Evolutionary conservation across 805 yeast genomes (phyloP).

Genomic region (Teunomyces cretensis): DNA sequence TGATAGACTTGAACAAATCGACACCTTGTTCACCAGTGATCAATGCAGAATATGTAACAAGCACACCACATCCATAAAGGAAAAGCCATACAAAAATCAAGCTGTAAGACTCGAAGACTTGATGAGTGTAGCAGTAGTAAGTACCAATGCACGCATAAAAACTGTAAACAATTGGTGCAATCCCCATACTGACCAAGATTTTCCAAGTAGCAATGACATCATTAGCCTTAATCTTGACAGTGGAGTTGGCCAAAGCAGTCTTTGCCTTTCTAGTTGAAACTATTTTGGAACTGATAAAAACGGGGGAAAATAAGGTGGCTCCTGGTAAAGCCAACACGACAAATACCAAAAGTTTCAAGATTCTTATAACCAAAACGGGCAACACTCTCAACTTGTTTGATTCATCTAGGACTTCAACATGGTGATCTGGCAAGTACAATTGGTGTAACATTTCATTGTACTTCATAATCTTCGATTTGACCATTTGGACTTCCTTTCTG

Average conservation of each 20-base stretch:
- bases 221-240: conserved; percentile 87
- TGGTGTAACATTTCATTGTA: conserved; percentile 63
- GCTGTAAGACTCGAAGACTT: conserved; percentile 12
- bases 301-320: conserved; percentile 81
- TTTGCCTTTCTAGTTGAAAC: conserved; percentile 73
- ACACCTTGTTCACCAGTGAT: conserved; percentile 90
- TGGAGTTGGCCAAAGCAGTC: conserved; percentile 79
- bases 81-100: conserved; percentile 45
- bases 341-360: conserved; percentile 54
- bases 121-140: conserved; percentile 25
- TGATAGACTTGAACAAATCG: conserved; percentile 79
- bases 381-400: conserved; percentile 50
- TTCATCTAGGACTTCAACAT: conserved; percentile 55
- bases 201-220: conserved; percentile 99
- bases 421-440: conserved; percentile 55
- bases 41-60: conserved; percentile 86
- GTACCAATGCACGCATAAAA: conserved; percentile 71
- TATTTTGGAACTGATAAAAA: conserved; percentile 72
- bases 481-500: conserved; percentile 61
- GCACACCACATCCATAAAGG: conserved; percentile 61
- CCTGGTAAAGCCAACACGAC: conserved; percentile 81
- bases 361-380: conserved; percentile 56
- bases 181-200: conserved; percentile 80
- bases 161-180: conserved; percentile 83
- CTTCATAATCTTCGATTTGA: conserved; percentile 61